Conservation (phyloP, 164 flowering plant genomes). For the Macadamia integrifolia region DNA sequence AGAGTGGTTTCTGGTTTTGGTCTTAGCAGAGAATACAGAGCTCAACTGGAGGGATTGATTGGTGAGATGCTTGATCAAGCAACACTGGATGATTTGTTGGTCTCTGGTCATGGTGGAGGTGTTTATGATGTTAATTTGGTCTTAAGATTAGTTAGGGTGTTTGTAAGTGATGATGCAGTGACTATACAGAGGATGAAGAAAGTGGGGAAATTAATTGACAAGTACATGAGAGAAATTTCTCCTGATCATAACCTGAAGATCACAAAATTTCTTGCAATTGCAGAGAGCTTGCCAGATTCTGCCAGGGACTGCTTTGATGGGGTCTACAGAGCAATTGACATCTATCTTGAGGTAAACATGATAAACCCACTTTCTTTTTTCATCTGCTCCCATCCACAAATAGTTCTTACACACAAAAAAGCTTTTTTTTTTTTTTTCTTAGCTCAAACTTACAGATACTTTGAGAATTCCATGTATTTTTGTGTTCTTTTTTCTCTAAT, state of each 20-base stretch:
- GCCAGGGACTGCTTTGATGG: conserved; percentile 90
- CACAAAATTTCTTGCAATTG: conserved; percentile 73
- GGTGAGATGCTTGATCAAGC: conserved; percentile 26
- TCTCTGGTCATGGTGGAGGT: neutral
- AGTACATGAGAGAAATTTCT: conserved; percentile 73
- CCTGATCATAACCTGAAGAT: conserved; percentile 77
- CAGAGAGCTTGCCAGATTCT: conserved; percentile 75
- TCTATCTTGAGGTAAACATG: conserved; percentile 65
- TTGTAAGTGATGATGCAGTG: conserved; percentile 34
- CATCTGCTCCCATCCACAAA: neutral
- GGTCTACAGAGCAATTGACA: conserved; percentile 86
- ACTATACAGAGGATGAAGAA: conserved; percentile 49
- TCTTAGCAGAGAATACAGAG: conserved; percentile 36
- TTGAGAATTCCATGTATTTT: no score
- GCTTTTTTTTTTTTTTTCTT: no score
- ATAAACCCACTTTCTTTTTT: neutral
- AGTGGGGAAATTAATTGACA: conserved; percentile 66
- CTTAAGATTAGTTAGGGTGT: conserved; percentile 55
- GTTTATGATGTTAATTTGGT: conserved; percentile 63
- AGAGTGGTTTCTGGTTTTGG: conserved; percentile 22
- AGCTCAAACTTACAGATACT: no score
- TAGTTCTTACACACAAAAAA: neutral
- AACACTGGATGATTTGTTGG: neutral
- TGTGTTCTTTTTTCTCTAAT: neutral
- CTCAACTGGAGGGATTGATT: conserved; percentile 57